Percentiles rank a stretch among this genome's conserved stretches.
Evolutionary conservation across 1,284 basidiomycete species (phyloP).

Genomic region (Mycena sp.): DNA sequence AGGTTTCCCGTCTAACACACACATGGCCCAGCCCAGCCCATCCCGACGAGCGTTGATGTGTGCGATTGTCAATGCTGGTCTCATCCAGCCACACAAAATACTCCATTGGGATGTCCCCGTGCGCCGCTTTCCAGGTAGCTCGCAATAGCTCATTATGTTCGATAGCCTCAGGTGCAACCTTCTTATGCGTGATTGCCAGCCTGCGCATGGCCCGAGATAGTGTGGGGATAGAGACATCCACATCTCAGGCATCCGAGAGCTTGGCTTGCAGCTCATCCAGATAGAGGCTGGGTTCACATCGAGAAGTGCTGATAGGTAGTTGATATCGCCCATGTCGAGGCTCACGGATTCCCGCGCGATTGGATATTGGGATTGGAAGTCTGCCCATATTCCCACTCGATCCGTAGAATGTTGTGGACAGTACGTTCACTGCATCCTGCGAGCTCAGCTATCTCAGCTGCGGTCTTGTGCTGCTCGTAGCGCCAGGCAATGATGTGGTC

Average conservation of each 20-base stretch:
- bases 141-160: constrained; percentile 32
- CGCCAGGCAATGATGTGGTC: no score
- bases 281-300: no score
- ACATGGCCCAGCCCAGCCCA: constrained; percentile 10
- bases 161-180: no score
- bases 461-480: no score
- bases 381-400: no score
- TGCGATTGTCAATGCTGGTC: constrained; percentile 38
- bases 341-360: no score
- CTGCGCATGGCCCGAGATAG: constrained; percentile 32
- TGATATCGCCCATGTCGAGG: not conserved
- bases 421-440: not conserved
- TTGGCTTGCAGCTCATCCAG: no score
- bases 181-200: no score
- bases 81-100: constrained; percentile 44
- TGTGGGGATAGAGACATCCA: constrained; percentile 40
- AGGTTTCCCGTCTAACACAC: not conserved
- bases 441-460: constrained; percentile 1
- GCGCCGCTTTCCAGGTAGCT: constrained; percentile 29
- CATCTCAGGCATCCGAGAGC: constrained; percentile 35
- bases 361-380: no score
- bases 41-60: constrained; percentile 21
- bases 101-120: constrained; percentile 36
- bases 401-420: not conserved
- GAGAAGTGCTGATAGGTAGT: no score